These are phyloP conservation scores for Candida michaelii DNA, from an alignment of 805 yeast species.

Conservation along the genomic window DNA sequence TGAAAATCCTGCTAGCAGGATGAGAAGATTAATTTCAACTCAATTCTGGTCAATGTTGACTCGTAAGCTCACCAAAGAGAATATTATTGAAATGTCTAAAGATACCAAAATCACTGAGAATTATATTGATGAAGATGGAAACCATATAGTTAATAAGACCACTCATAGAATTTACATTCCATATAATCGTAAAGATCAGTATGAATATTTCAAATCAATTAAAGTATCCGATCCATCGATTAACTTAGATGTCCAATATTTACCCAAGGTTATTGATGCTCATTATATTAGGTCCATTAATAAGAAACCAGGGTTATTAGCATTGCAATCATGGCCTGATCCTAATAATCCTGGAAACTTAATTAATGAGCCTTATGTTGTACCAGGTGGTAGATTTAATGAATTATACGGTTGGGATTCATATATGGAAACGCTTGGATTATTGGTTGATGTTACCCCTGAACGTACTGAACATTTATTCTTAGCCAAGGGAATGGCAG, in stretches of 20 bases:
- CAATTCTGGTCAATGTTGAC: conserved; percentile 83
- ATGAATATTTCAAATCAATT: conserved; percentile 59
- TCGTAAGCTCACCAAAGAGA: conserved; percentile 61
- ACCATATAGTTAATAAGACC: conserved; percentile 41
- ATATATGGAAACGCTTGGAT: conserved; percentile 85
- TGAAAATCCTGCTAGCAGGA: conserved; percentile 83
- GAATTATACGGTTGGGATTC: conserved; percentile 99
- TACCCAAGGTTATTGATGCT: conserved; percentile 75
- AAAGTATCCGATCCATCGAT: conserved; percentile 55
- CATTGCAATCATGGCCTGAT: conserved; percentile 69
- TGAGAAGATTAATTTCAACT: conserved; percentile 68
- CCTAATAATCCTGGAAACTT: conserved; percentile 52
- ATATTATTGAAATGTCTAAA: conserved; percentile 66
- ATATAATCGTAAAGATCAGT: conserved; percentile 65
- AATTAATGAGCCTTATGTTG: conserved; percentile 80
- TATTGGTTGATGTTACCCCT: conserved; percentile 54
- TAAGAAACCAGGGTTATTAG: conserved; percentile 80
- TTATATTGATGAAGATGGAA: conserved; percentile 30
- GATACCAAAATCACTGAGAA: conserved; percentile 75
- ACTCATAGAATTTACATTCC: conserved; percentile 82
- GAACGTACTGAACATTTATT: conserved; percentile 47
- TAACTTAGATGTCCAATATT: conserved; percentile 67
- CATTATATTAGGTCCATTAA: conserved; percentile 76
- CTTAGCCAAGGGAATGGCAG: conserved; percentile 86
- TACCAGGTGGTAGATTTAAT: conserved; percentile 97